These are phyloP conservation scores for Fraxinus greggii DNA, from an alignment of 305 asterid species.

Conservation along the genomic window DNA sequence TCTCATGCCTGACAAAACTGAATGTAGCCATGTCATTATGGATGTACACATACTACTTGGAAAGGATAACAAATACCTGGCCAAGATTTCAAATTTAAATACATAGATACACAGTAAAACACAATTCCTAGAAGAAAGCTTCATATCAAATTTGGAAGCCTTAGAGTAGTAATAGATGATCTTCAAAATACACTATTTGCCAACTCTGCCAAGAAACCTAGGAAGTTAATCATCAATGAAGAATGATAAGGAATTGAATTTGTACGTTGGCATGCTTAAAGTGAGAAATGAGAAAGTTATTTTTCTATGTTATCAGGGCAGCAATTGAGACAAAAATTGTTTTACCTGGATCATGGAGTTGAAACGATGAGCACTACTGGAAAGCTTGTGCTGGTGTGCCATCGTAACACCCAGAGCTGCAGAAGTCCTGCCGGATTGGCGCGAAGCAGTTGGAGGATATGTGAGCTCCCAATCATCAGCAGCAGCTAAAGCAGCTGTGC, in stretches of 20 bases:
- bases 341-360: slow-evolving; percentile 92
- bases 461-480: slow-evolving; percentile 98
- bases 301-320: slow-evolving; percentile 2
- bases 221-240: neutral
- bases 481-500: slow-evolving; percentile 95
- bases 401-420: slow-evolving; percentile 43
- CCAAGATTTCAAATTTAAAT: neutral
- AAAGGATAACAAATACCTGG: neutral
- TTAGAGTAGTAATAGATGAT: neutral
- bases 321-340: slow-evolving; percentile 16
- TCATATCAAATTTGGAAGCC: neutral
- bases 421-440: slow-evolving; percentile 64
- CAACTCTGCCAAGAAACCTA: neutral
- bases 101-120: neutral
- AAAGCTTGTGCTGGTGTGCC: slow-evolving; percentile 75
- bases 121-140: neutral
- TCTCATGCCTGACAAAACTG: slow-evolving; percentile 3
- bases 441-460: slow-evolving; percentile 63
- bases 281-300: slow-evolving; percentile 17
- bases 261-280: neutral
- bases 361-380: slow-evolving; percentile 97
- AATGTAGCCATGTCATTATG: neutral
- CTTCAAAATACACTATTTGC: neutral
- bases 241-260: neutral
- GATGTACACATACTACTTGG: neutral